Conservation (phyloP, 768 basidiomycete species). For the Calocybe indica region DNA sequence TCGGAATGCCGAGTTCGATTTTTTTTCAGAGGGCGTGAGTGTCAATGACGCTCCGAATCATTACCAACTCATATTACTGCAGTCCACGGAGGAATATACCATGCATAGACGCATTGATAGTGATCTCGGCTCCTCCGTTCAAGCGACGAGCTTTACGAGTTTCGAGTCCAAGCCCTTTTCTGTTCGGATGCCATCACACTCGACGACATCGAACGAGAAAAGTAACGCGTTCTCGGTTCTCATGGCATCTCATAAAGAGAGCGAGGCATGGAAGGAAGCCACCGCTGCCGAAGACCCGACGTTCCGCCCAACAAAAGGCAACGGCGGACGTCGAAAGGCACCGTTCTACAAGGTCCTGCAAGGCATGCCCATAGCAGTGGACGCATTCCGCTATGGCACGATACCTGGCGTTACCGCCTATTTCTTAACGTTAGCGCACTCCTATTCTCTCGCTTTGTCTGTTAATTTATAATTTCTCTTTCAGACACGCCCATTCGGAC, state of each 20-base stretch:
- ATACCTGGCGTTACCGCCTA: constrained; percentile 90
- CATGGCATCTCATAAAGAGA: constrained; percentile 84
- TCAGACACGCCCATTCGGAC: constrained; percentile 93
- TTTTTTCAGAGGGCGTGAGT: no score
- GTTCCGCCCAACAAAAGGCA: constrained; percentile 39
- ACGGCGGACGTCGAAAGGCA: constrained; percentile 59
- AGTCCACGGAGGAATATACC: no score
- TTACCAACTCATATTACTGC: no score
- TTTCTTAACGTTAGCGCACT: constrained; percentile 67
- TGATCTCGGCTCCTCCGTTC: no score
- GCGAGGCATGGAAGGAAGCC: constrained; percentile 82
- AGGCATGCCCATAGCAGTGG: constrained; percentile 97
- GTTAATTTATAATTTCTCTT: constrained; percentile 7
- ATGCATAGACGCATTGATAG: no score
- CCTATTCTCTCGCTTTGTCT: neutral
- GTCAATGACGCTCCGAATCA: no score
- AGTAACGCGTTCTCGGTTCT: constrained; percentile 68
- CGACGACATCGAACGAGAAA: no score
- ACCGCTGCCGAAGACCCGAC: constrained; percentile 42
- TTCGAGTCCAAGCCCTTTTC: no score
- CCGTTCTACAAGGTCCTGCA: constrained; percentile 96
- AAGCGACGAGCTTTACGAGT: no score
- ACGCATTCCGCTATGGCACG: constrained; percentile 91
- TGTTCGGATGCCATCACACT: no score
- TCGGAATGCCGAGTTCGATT: no score